Evolutionary conservation across 1,284 basidiomycete genomes (phyloP).

Genomic region (Trichosporon faecale): DNA sequence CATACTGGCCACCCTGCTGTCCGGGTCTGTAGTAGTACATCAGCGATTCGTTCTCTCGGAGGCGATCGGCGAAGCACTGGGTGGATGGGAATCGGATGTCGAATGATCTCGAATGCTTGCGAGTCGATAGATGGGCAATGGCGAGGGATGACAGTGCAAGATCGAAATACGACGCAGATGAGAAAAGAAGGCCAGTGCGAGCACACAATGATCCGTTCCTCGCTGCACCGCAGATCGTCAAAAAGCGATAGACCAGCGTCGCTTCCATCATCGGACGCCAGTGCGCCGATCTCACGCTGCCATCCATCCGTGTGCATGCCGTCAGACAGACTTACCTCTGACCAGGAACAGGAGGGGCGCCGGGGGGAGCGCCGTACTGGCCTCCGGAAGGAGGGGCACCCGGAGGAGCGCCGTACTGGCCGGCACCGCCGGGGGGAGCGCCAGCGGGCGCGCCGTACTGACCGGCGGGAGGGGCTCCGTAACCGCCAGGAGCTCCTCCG

Average conservation of each 20-base stretch:
- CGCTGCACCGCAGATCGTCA: neutral
- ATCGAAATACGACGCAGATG: neutral
- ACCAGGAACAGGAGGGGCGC: slow-evolving; percentile 13
- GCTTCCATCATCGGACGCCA: neutral
- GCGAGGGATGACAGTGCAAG: neutral
- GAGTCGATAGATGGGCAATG: neutral
- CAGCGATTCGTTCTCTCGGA: neutral
- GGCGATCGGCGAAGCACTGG: neutral
- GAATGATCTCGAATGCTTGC: no score
- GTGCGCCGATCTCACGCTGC: neutral
- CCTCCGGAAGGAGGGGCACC: slow-evolving; percentile 21
- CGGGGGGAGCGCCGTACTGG: slow-evolving; percentile 18
- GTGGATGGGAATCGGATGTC: neutral
- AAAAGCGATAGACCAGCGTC: neutral
- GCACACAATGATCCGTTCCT: neutral
- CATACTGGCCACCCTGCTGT: slow-evolving; percentile 33
- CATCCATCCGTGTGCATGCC: neutral
- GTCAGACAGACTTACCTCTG: slow-evolving; percentile 9
- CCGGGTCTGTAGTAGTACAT: slow-evolving; percentile 17
- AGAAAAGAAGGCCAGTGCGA: neutral
- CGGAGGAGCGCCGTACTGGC: slow-evolving; percentile 25
- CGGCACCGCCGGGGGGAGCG: slow-evolving; percentile 19
- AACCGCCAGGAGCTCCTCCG: slow-evolving; percentile 13
- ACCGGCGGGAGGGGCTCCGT: slow-evolving; percentile 21
- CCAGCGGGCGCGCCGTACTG: slow-evolving; percentile 20